These are phyloP conservation scores for Withania somnifera DNA, from an alignment of 305 asterid species.

Conservation along the genomic window DNA sequence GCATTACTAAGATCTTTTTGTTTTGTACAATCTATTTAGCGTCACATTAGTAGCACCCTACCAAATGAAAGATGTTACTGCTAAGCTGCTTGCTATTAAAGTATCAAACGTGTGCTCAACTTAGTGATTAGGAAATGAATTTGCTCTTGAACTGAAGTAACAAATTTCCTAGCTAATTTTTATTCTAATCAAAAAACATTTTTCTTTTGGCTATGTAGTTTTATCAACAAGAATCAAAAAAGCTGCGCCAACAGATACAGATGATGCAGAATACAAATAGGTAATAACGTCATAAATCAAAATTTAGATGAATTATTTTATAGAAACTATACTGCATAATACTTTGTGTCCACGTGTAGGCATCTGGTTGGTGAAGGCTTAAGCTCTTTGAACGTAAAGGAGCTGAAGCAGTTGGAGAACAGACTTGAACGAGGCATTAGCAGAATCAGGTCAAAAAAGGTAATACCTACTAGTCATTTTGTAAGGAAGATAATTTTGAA, in stretches of 20 bases:
- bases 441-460: conserved; percentile 16
- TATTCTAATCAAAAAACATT: neutral
- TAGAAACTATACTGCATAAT: neutral
- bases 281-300: neutral
- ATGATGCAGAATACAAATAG: conserved; percentile 1
- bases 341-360: conserved; percentile 25
- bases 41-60: no score
- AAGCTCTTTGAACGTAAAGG: conserved; percentile 26
- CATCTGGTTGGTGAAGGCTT: conserved; percentile 83
- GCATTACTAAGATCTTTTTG: no score
- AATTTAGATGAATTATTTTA: neutral
- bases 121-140: no score
- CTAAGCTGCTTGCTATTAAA: no score
- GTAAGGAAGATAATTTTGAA: no score
- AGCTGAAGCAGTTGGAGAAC: conserved; percentile 11
- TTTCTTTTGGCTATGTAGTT: neutral
- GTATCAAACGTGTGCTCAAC: no score
- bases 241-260: conserved; percentile 3
- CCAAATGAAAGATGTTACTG: no score
- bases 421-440: conserved; percentile 12
- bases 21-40: no score
- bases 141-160: no score
- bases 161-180: neutral
- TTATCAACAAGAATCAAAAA: neutral
- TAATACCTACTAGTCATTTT: no score